phyloP scores from a whole-genome alignment of 805 yeast genomes.

The Ascoidea asiatica region DNA sequence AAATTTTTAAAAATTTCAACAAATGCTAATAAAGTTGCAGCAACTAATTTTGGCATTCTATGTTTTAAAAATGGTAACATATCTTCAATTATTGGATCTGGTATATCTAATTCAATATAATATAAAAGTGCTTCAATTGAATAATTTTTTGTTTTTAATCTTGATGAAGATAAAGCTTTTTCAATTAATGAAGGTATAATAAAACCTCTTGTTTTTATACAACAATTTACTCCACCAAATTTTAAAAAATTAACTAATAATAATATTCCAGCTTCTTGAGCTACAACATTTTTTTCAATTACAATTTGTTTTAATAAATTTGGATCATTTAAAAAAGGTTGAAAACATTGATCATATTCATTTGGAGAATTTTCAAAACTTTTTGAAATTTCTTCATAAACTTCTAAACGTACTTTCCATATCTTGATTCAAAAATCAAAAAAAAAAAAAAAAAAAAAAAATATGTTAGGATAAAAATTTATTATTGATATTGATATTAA shows the following conservation, averaged over 20 bases:
- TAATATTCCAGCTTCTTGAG: slow-evolving; percentile 71
- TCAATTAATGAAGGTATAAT: slow-evolving; percentile 50
- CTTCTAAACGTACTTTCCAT: slow-evolving; percentile 81
- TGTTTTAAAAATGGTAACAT: slow-evolving; percentile 49
- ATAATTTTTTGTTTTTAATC: slow-evolving; percentile 60
- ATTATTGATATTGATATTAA: too few species aligned
- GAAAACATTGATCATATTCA: slow-evolving; percentile 43
- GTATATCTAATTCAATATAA: slow-evolving; percentile 52
- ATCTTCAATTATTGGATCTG: slow-evolving; percentile 54
- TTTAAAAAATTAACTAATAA: slow-evolving; percentile 42
- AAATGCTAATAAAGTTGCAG: slow-evolving; percentile 49
- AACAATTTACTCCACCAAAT: slow-evolving; percentile 35
- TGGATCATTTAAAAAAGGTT: slow-evolving; percentile 35
- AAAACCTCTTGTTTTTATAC: slow-evolving; percentile 25
- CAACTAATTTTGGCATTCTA: slow-evolving; percentile 65
- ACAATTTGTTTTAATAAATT: slow-evolving; percentile 44
- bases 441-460: slow-evolving; percentile 8
- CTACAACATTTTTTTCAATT: slow-evolving; percentile 76
- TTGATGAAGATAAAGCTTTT: slow-evolving; percentile 65
- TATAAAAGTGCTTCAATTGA: slow-evolving; percentile 48
- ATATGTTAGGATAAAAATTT: too few species aligned
- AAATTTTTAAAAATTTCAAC: slow-evolving; percentile 39
- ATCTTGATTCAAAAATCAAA: not conserved
- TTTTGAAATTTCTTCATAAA: slow-evolving; percentile 54
- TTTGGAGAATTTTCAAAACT: slow-evolving; percentile 39